phyloP scores from a whole-genome alignment of 345 rosid genomes.

The Eucalyptus microcorys region DNA sequence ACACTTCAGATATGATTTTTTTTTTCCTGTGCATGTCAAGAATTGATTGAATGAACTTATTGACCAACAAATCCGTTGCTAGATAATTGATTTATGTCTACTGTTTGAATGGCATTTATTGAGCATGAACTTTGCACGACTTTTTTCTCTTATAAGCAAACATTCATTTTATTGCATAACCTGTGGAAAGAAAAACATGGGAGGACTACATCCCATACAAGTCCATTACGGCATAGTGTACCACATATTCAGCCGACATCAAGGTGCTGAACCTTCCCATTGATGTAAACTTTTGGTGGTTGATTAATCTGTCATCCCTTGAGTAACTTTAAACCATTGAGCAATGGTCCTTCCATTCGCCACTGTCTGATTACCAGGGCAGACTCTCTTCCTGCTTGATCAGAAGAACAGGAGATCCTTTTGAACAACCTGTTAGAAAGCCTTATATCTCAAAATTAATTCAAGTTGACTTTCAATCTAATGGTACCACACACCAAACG shows the following conservation, averaged over 20 bases:
- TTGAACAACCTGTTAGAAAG: not conserved
- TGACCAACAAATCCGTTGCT: not conserved
- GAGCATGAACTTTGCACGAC: not conserved
- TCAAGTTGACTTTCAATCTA: not conserved
- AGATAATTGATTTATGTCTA: not conserved
- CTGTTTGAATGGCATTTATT: not conserved
- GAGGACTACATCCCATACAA: too few species aligned
- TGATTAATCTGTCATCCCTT: not conserved
- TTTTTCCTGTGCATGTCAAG: not conserved
- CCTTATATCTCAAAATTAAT: not conserved
- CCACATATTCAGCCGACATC: too few species aligned
- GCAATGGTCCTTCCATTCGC: not conserved
- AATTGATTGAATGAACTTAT: not conserved
- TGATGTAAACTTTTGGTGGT: not conserved
- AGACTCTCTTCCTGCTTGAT: not conserved
- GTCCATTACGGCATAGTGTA: too few species aligned
- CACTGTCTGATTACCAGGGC: not conserved
- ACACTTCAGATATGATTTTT: not conserved
- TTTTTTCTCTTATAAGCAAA: too few species aligned
- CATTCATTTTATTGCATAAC: too few species aligned
- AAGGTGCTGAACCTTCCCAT: not conserved
- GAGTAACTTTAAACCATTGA: not conserved
- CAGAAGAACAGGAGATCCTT: not conserved
- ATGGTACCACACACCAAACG: not conserved
- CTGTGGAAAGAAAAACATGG: too few species aligned